Evolutionary conservation across 2,329 filamentous ascomycete genomes (phyloP).

Genomic region (Fusarium vanettenii): DNA sequence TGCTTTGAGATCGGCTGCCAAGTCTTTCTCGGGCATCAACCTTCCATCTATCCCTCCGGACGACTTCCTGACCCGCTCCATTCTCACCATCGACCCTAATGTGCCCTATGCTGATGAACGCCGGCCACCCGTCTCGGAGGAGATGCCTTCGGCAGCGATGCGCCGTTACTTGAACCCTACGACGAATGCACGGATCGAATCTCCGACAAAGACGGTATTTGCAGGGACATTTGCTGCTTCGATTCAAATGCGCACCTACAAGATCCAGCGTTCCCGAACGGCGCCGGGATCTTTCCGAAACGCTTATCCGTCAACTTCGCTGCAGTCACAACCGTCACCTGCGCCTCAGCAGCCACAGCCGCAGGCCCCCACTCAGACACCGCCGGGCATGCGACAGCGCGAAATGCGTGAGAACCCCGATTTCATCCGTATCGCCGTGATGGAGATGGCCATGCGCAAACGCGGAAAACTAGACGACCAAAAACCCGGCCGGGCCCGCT

Average conservation of each 20-base stretch:
- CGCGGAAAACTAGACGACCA: slow-evolving; percentile 74
- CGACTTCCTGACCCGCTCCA: slow-evolving; percentile 74
- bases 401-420: slow-evolving; percentile 78
- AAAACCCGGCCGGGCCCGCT: slow-evolving; percentile 74
- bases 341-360: slow-evolving; percentile 45
- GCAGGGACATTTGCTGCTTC: slow-evolving; percentile 69
- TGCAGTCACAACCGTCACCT: slow-evolving; percentile 45
- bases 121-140: slow-evolving; percentile 70
- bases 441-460: slow-evolving; percentile 79
- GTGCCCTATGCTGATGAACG: slow-evolving; percentile 77
- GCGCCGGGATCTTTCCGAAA: slow-evolving; percentile 47
- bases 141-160: slow-evolving; percentile 73
- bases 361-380: slow-evolving; percentile 49
- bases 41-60: slow-evolving; percentile 73
- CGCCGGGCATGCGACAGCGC: slow-evolving; percentile 67
- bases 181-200: slow-evolving; percentile 52
- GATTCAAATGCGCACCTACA: slow-evolving; percentile 80
- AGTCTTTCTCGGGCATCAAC: slow-evolving; percentile 71
- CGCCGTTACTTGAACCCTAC: slow-evolving; percentile 76
- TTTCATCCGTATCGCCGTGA: slow-evolving; percentile 77
- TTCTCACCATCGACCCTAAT: slow-evolving; percentile 73
- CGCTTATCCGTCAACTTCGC: slow-evolving; percentile 47
- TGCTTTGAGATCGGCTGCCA: slow-evolving; percentile 72
- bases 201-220: slow-evolving; percentile 42
- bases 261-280: slow-evolving; percentile 63